Evolutionary conservation across 768 basidiomycete genomes (phyloP).

Genomic region (Serpula lacrymans): DNA sequence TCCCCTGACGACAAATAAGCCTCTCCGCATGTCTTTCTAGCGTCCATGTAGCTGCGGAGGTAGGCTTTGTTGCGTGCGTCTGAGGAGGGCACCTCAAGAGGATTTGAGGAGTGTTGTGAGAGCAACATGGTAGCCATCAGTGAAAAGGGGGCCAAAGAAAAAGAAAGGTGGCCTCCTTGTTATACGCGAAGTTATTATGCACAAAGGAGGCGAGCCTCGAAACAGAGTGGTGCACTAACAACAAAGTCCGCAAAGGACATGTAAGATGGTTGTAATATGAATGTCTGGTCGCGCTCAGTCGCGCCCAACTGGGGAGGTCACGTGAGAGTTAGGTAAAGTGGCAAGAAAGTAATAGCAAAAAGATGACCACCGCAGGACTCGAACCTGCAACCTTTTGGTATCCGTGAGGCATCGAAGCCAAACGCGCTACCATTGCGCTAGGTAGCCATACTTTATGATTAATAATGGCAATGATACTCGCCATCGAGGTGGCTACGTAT

Average conservation of each 20-base stretch:
- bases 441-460: conserved; percentile 49
- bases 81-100: conserved; percentile 64
- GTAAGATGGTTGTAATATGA: neutral
- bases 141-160: too few species aligned
- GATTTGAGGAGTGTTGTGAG: conserved; percentile 74
- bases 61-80: conserved; percentile 50
- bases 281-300: conserved; percentile 3
- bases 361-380: conserved; percentile 88
- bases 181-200: too few species aligned
- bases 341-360: conserved; percentile 10
- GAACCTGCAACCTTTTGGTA: conserved; percentile 96
- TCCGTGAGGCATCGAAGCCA: conserved; percentile 79
- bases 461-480: neutral
- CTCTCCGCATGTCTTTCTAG: conserved; percentile 27
- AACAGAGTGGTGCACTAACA: too few species aligned
- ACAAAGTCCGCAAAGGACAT: too few species aligned
- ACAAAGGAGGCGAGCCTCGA: too few species aligned
- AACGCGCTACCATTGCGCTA: conserved; percentile 96
- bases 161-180: too few species aligned
- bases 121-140: conserved; percentile 41
- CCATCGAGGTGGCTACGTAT: too few species aligned
- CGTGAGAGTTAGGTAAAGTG: conserved; percentile 12
- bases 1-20: conserved; percentile 49
- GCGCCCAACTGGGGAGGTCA: conserved; percentile 11
- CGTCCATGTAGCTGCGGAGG: conserved; percentile 34